Conservation (phyloP, 2,329 filamentous ascomycete species). For the Penicillium sumatraense region DNA sequence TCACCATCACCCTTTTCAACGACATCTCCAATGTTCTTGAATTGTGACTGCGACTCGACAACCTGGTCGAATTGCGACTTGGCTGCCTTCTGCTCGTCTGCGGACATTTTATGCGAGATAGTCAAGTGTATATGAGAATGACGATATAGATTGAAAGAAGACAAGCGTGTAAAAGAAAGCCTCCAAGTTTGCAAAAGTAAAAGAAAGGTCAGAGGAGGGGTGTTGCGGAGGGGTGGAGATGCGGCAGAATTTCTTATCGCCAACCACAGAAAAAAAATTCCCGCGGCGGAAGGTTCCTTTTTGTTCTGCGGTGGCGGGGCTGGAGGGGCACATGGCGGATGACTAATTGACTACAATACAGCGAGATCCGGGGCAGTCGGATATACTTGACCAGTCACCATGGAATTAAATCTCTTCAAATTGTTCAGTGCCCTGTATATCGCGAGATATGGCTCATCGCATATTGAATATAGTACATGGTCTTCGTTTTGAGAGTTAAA, state of each 20-base stretch:
- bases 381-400: no score
- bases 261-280: slow-evolving; percentile 15
- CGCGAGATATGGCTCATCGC: no score
- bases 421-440: no score
- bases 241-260: slow-evolving; percentile 3
- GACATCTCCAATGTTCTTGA: slow-evolving; percentile 44
- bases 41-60: slow-evolving; percentile 34
- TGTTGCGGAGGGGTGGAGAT: not conserved
- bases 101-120: slow-evolving; percentile 31
- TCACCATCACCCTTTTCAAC: slow-evolving; percentile 35
- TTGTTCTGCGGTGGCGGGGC: slow-evolving; percentile 31
- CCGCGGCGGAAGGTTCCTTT: slow-evolving; percentile 39
- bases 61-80: slow-evolving; percentile 44
- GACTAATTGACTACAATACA: slow-evolving; percentile 13
- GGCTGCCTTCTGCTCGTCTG: slow-evolving; percentile 25
- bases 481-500: no score
- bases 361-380: not conserved
- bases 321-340: slow-evolving; percentile 17
- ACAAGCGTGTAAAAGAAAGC: not conserved
- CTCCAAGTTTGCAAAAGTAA: not conserved
- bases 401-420: no score
- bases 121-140: not conserved
- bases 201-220: not conserved
- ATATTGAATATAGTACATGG: no score
- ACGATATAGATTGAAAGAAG: not conserved